Evolutionary conservation across 805 yeast species (phyloP).

Genomic region (Lipomyces spencermartinsiae): DNA sequence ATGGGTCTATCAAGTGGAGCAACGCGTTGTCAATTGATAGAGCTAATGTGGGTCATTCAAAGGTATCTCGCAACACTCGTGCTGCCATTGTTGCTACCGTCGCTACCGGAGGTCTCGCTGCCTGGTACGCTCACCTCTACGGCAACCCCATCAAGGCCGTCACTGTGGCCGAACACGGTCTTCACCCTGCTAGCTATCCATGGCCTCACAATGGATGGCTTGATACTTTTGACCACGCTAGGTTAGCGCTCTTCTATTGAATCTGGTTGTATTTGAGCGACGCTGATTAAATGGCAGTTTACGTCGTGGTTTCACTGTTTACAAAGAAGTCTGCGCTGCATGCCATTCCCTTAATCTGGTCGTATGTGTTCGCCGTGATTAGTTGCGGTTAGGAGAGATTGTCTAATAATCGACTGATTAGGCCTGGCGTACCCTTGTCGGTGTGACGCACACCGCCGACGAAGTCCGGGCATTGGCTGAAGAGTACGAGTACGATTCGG

Average conservation of each 20-base stretch:
- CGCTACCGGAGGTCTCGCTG: constrained; percentile 77
- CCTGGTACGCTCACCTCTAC: constrained; percentile 84
- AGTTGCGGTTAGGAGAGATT: neutral
- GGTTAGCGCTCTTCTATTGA: constrained; percentile 18
- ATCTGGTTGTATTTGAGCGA: constrained; percentile 15
- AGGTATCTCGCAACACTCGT: constrained; percentile 29
- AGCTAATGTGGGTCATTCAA: neutral
- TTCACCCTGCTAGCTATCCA: constrained; percentile 89
- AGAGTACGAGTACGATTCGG: constrained; percentile 96
- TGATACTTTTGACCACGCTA: constrained; percentile 43
- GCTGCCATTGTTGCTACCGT: constrained; percentile 54
- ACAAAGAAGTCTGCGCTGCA: constrained; percentile 98
- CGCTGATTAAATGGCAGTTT: constrained; percentile 49
- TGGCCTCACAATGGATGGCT: constrained; percentile 97
- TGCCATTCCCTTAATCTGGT: constrained; percentile 97
- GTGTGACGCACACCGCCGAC: constrained; percentile 88
- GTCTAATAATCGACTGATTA: constrained; percentile 4
- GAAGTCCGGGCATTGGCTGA: constrained; percentile 95
- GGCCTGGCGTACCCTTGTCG: constrained; percentile 98
- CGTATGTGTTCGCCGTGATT: constrained; percentile 19
- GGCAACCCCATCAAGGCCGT: constrained; percentile 71
- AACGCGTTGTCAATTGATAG: neutral
- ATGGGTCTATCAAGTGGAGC: neutral
- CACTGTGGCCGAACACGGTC: constrained; percentile 98
- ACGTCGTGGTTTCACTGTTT: constrained; percentile 99